These are phyloP conservation scores for Fusarium nelsonii DNA, from an alignment of 2,329 filamentous ascomycete species.

Conservation along the genomic window DNA sequence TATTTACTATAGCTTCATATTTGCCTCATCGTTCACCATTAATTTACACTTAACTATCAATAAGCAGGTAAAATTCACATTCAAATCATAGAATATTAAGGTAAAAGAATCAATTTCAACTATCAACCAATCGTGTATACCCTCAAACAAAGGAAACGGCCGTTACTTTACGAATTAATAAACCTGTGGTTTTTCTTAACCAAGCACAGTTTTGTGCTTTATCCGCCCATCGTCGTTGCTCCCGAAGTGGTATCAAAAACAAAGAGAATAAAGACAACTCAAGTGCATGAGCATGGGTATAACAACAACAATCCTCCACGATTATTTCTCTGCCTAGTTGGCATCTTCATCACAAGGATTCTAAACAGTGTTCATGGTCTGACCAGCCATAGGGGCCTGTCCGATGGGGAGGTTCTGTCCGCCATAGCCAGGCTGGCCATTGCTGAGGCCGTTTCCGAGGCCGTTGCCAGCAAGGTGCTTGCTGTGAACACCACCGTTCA, in stretches of 20 bases:
- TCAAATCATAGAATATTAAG: background rate
- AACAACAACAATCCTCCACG: constrained; percentile 32
- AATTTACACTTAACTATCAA: background rate
- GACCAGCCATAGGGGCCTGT: constrained; percentile 28
- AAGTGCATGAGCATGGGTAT: constrained; percentile 45
- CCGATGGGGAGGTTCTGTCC: background rate
- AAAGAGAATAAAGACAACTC: constrained; percentile 33
- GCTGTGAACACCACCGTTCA: constrained; percentile 34
- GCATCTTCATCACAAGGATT: constrained; percentile 6
- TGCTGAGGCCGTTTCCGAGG: constrained; percentile 19
- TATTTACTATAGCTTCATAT: background rate
- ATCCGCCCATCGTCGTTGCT: constrained; percentile 33
- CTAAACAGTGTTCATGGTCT: constrained; percentile 39
- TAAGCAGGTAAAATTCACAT: background rate
- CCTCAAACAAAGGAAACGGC: constrained; percentile 40
- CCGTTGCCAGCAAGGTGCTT: constrained; percentile 29
- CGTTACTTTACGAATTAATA: constrained; percentile 30
- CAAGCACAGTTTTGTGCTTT: constrained; percentile 30
- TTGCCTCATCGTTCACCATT: background rate
- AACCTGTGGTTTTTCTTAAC: constrained; percentile 24
- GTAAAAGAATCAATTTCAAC: constrained; percentile 38
- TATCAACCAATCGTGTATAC: constrained; percentile 34
- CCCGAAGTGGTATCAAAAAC: constrained; percentile 43
- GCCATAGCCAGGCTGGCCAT: constrained; percentile 3
- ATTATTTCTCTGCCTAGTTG: constrained; percentile 8